Evolutionary conservation across 148 eudicot genomes (phyloP), one percentile per base, ranked within the genome.

Genomic region (Polygonum maritimum): DNA sequence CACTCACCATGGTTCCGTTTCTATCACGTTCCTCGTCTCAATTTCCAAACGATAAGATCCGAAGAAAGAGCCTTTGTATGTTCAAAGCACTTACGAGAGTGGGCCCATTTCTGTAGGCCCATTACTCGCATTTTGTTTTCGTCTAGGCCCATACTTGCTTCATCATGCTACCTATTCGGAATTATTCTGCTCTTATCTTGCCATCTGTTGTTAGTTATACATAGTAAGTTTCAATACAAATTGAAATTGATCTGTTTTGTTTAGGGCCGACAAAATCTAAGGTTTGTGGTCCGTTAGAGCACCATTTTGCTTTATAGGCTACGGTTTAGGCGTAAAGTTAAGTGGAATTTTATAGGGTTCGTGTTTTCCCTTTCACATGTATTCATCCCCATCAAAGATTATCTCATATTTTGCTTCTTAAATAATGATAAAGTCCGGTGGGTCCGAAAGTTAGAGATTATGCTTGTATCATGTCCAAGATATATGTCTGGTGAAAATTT

Each of bases 21-120:
- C 14, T 1, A 48, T 13, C 49, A 48, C 49, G 49, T 10, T 48
- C 49, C 15, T 48, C 15, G 13, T 48, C 49, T 15, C 49, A 48
- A 13, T 48, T 48, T 52, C 58, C 60, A 57, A 57, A 57, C 63
- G 21, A 21, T 57, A 33, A 57, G 31, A 26, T 26, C 31, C 1
- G 31, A 26, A 26, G 31, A 26, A 26, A 26, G 31, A 26, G 31
- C 31, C 31, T 26, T 26, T 26, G 31, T 26, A 44, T 44, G 21
- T 54, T 54, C 60, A 54, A 54, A 54, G 60, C 15, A 60, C 35
- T 60, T 3, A 36, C 4, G 7, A 5, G 11, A 0, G 21, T 67
- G 71, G 71, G 71, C 71, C 71, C 71, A 38, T 10, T 36, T 67
- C 2, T 67, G 71, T 67, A 67, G 71, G 71, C 71, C 71, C 71